These are phyloP conservation scores for Solanum sejunctum DNA, from an alignment of 257 asterid genomes.

Conservation along the genomic window DNA sequence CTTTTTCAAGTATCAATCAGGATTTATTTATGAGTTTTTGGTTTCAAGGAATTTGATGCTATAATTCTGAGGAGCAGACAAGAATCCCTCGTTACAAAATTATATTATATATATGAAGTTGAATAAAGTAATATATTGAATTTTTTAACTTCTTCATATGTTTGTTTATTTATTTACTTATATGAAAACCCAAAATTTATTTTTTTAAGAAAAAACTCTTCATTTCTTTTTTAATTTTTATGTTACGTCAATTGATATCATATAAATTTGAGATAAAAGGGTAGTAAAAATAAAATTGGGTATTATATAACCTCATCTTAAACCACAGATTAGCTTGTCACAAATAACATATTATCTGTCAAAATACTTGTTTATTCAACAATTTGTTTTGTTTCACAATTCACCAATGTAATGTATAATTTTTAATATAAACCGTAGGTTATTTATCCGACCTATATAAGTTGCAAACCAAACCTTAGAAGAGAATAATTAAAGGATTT, in stretches of 20 bases:
- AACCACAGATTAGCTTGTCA: background rate
- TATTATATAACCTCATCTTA: no score
- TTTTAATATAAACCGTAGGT: background rate
- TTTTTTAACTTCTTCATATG: no score
- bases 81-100: no score
- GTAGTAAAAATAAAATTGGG: background rate
- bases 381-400: background rate
- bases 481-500: background rate
- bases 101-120: no score
- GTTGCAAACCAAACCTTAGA: background rate
- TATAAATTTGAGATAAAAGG: no score
- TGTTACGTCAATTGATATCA: no score
- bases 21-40: background rate
- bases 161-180: no score
- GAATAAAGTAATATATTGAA: background rate
- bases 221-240: no score
- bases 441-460: background rate
- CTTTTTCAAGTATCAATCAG: background rate
- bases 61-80: background rate
- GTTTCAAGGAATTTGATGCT: background rate
- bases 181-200: no score
- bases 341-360: no score
- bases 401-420: background rate
- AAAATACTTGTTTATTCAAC: background rate
- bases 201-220: no score